phyloP scores from a whole-genome alignment of 192 early-diverging fungal genomes.

The Chytriomyces sp. region DNA sequence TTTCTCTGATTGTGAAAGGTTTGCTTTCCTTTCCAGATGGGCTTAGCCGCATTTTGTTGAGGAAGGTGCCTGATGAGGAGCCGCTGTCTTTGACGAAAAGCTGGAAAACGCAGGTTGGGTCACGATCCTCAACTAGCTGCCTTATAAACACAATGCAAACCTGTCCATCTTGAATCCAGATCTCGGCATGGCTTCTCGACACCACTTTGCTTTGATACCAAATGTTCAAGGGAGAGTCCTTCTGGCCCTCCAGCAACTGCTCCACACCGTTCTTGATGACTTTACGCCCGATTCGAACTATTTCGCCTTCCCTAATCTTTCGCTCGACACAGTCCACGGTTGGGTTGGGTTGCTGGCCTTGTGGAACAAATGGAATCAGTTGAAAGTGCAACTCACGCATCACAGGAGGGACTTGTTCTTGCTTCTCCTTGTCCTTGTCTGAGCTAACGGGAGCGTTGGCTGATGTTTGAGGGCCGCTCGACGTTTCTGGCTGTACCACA shows the following conservation, averaged over 20 bases:
- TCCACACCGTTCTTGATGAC: constrained; percentile 54
- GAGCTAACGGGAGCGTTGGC: neutral
- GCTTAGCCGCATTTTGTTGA: constrained; percentile 92
- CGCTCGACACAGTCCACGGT: constrained; percentile 55
- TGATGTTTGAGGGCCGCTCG: neutral
- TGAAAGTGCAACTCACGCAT: constrained; percentile 43
- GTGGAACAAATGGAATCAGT: constrained; percentile 47
- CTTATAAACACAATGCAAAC: constrained; percentile 24
- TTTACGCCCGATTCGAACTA: constrained; percentile 54
- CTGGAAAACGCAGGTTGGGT: constrained; percentile 43
- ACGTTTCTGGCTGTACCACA: too few species aligned
- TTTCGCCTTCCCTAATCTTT: constrained; percentile 49
- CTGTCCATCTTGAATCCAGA: constrained; percentile 81
- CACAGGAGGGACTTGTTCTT: constrained; percentile 17
- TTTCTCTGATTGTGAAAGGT: constrained; percentile 74
- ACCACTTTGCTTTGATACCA: constrained; percentile 85
- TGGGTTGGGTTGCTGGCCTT: constrained; percentile 43
- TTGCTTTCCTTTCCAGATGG: constrained; percentile 84
- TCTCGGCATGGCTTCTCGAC: constrained; percentile 88
- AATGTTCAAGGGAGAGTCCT: constrained; percentile 47
- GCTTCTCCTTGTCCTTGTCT: neutral
- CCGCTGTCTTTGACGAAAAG: constrained; percentile 94
- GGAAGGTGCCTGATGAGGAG: constrained; percentile 96
- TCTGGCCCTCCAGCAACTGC: constrained; percentile 37
- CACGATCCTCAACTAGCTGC: too few species aligned